These are phyloP conservation scores for Glycyrrhiza uralensis DNA, from an alignment of 306 rosid genomes.

Conservation along the genomic window DNA sequence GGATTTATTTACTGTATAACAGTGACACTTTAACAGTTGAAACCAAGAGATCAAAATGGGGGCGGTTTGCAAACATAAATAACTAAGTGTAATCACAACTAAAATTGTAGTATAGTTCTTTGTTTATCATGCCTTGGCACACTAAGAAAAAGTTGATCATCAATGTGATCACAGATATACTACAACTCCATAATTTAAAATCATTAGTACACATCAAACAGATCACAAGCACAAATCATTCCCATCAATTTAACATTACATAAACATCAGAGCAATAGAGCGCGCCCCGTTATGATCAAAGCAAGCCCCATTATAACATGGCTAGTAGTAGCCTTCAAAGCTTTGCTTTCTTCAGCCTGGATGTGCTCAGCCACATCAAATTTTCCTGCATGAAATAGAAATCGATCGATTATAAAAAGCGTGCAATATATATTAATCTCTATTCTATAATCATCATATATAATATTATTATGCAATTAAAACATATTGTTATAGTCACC, in stretches of 20 bases:
- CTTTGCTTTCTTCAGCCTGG: constrained; percentile 36
- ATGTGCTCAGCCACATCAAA: constrained; percentile 69
- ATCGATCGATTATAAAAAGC: background rate
- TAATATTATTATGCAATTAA: background rate
- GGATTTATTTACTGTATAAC: too few species aligned
- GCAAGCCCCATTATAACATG: constrained; percentile 43
- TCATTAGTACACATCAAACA: background rate
- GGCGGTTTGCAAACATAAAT: too few species aligned
- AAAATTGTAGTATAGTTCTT: background rate
- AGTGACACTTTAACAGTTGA: too few species aligned
- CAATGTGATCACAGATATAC: background rate
- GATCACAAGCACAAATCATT: background rate
- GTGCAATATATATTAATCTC: background rate
- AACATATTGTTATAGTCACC: constrained; percentile 35
- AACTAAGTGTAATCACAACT: background rate
- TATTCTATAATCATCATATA: background rate
- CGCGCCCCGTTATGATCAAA: constrained; percentile 36
- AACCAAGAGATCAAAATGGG: too few species aligned
- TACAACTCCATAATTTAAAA: background rate
- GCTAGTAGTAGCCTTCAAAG: constrained; percentile 29
- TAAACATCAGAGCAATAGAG: constrained; percentile 27
- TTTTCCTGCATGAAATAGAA: constrained; percentile 42
- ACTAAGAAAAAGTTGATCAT: background rate
- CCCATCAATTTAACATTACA: background rate
- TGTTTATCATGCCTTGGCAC: background rate